phyloP scores from a whole-genome alignment of 2,329 filamentous ascomycete species.

The Fonsecaea nubica region DNA sequence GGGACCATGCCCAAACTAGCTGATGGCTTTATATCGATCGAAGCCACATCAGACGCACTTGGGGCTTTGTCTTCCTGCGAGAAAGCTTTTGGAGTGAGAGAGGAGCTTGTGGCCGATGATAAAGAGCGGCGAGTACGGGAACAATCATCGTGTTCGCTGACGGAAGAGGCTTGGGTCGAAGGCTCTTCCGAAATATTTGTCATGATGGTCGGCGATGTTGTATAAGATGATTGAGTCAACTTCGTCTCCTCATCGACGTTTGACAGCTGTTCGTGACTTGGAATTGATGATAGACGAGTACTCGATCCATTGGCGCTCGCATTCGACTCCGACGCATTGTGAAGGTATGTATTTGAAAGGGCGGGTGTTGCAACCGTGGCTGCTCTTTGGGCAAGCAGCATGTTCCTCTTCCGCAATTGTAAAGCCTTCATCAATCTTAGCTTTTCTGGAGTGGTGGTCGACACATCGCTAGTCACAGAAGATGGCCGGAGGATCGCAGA shows the following conservation, averaged over 20 bases:
- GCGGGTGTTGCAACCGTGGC: constrained; percentile 22
- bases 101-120: constrained; percentile 40
- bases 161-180: constrained; percentile 46
- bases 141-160: constrained; percentile 41
- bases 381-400: constrained; percentile 46
- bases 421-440: constrained; percentile 91
- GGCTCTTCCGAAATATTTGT: constrained; percentile 40
- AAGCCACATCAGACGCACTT: not conserved
- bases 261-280: constrained; percentile 32
- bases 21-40: constrained; percentile 2
- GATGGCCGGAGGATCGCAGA: constrained; percentile 27
- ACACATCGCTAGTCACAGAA: constrained; percentile 41
- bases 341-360: constrained; percentile 14
- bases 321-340: constrained; percentile 27
- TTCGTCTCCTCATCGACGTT: constrained; percentile 36
- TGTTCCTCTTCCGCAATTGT: constrained; percentile 84
- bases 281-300: constrained; percentile 22
- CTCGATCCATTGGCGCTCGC: constrained; percentile 19
- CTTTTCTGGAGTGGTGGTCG: constrained; percentile 79
- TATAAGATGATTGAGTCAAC: constrained; percentile 43
- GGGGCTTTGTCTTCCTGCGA: constrained; percentile 25
- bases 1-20: constrained; percentile 1
- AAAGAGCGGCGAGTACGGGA: constrained; percentile 33
- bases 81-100: constrained; percentile 33
- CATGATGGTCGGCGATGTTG: constrained; percentile 41